phyloP scores from a whole-genome alignment of 1,139 yeast genomes.

The Yueomyces sp. region DNA sequence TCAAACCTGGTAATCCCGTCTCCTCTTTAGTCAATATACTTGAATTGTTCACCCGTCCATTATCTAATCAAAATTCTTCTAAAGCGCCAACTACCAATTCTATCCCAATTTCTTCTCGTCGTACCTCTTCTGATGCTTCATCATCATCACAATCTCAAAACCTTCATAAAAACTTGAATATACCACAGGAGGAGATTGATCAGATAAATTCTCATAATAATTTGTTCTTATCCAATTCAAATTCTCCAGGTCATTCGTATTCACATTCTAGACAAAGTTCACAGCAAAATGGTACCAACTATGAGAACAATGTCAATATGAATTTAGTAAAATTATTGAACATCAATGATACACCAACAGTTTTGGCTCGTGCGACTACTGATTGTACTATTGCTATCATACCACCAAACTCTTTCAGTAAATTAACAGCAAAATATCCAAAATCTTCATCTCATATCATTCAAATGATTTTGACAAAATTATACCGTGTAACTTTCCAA shows the following conservation, averaged over 20 bases:
- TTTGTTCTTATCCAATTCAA: not conserved
- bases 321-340: slow-evolving; percentile 12
- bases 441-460: slow-evolving; percentile 88
- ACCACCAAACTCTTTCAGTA: slow-evolving; percentile 70
- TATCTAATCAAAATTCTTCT: slow-evolving; percentile 13
- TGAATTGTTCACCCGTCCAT: slow-evolving; percentile 37
- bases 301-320: not conserved
- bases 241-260: not conserved
- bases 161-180: too few relatives aligned
- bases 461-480: slow-evolving; percentile 77
- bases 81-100: slow-evolving; percentile 4
- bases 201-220: not conserved
- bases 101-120: not conserved
- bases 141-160: too few relatives aligned
- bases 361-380: slow-evolving; percentile 29
- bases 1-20: slow-evolving; percentile 74
- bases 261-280: not conserved
- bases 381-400: slow-evolving; percentile 83
- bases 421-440: slow-evolving; percentile 67
- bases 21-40: slow-evolving; percentile 74
- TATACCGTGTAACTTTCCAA: slow-evolving; percentile 82
- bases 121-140: not conserved
- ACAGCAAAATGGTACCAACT: not conserved
- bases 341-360: slow-evolving; percentile 6
- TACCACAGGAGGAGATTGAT: not conserved